phyloP scores from a whole-genome alignment of 176 grass and related monocot genomes.

The Areca catechu region DNA sequence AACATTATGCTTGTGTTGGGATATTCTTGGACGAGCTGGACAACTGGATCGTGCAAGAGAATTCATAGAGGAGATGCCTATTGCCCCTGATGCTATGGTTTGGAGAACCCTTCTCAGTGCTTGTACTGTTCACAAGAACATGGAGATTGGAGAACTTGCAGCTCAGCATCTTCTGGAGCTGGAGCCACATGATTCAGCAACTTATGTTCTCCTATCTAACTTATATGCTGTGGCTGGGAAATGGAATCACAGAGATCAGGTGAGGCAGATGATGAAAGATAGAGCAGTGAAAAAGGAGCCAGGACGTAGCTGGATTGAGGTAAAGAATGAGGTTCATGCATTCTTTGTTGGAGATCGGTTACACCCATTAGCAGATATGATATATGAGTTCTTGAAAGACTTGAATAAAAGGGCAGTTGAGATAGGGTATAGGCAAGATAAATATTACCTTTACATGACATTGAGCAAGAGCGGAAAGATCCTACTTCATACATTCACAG shows the following conservation, averaged over 20 bases:
- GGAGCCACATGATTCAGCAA: constrained; percentile 39
- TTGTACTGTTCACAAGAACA: constrained; percentile 54
- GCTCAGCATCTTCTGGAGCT: constrained; percentile 55
- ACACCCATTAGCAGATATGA: constrained; percentile 36
- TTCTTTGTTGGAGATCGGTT: constrained; percentile 62
- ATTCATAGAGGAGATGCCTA: constrained; percentile 67
- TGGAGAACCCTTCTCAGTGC: constrained; percentile 49
- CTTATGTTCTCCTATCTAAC: constrained; percentile 60
- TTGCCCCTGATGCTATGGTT: constrained; percentile 50
- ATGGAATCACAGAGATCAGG: constrained; percentile 52
- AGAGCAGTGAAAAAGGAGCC: constrained; percentile 65
- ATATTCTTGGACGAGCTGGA: constrained; percentile 68
- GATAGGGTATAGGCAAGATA: constrained; percentile 54
- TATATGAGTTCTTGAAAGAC: constrained; percentile 36
- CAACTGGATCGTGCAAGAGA: constrained; percentile 46
- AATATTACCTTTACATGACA: constrained; percentile 42
- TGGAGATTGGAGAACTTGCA: constrained; percentile 52
- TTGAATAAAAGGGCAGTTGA: constrained; percentile 39
- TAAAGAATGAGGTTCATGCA: constrained; percentile 48
- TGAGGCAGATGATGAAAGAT: constrained; percentile 72
- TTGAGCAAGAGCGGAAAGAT: constrained; percentile 45
- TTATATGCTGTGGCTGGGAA: constrained; percentile 53
- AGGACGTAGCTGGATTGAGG: constrained; percentile 30
- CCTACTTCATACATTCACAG: constrained; percentile 36
- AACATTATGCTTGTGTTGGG: constrained; percentile 71